A percentile compares a stretch with the other conserved stretches of the same genome.
Evolutionary conservation across 2,329 filamentous ascomycete species (phyloP).

Genomic region (Mariannaea sp.): DNA sequence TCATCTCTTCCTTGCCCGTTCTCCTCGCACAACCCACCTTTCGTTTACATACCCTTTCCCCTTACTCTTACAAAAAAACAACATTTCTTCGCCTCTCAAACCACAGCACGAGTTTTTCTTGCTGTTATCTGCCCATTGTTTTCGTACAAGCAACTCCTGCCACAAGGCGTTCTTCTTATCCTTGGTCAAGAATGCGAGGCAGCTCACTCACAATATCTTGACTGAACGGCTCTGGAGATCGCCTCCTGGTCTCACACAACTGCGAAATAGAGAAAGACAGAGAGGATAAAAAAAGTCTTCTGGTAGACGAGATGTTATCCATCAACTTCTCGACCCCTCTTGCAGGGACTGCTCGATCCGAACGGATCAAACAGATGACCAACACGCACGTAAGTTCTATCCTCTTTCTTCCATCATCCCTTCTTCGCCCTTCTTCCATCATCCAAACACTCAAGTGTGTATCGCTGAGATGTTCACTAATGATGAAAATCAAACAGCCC

Average conservation of each 20-base stretch:
- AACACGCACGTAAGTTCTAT: conserved; percentile 44
- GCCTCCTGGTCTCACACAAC: conserved; percentile 1
- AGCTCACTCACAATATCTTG: not conserved
- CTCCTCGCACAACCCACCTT: not conserved
- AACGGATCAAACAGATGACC: conserved; percentile 46
- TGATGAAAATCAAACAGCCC: too few species aligned
- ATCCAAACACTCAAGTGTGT: too few species aligned
- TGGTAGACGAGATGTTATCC: conserved; percentile 40
- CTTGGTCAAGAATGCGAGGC: conserved; percentile 13
- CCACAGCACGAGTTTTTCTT: not conserved
- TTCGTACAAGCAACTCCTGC: too few species aligned
- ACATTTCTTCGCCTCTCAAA: not conserved
- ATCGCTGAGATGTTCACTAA: too few species aligned
- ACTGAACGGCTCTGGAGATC: not conserved
- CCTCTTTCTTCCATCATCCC: not conserved
- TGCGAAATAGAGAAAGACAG: too few species aligned
- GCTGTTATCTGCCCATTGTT: not conserved
- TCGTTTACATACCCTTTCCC: not conserved
- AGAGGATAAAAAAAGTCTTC: too few species aligned
- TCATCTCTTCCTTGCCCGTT: not conserved
- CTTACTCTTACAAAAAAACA: not conserved
- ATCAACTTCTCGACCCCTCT: conserved; percentile 49
- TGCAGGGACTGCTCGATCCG: conserved; percentile 42
- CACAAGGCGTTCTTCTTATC: conserved; percentile 8
- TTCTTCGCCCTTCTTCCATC: not conserved